A percentile compares a stretch with the other conserved stretches of the same genome.
Evolutionary conservation across 768 basidiomycete genomes (phyloP).

Genomic region (Boletus subcaerulescens): DNA sequence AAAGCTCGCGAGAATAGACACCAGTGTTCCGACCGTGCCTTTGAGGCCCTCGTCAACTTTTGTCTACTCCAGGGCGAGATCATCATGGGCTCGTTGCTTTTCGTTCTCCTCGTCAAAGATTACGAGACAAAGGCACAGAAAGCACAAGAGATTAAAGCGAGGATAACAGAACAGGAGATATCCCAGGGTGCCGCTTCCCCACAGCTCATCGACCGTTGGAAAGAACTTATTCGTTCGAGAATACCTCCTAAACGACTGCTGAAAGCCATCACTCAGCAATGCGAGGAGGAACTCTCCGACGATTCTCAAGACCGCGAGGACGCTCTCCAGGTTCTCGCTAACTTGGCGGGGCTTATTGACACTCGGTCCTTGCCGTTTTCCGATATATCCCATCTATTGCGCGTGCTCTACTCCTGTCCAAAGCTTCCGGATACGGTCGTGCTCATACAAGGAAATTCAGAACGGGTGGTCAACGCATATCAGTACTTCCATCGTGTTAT

Average conservation of each 20-base stretch:
- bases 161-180: slow-evolving; percentile 17
- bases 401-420: slow-evolving; percentile 46
- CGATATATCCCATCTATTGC: slow-evolving; percentile 44
- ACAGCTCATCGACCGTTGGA: slow-evolving; percentile 19
- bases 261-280: slow-evolving; percentile 29
- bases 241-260: slow-evolving; percentile 32
- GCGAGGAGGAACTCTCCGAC: slow-evolving; percentile 30
- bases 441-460: slow-evolving; percentile 27
- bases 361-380: slow-evolving; percentile 44
- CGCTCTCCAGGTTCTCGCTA: slow-evolving; percentile 59
- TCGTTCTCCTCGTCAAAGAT: slow-evolving; percentile 62
- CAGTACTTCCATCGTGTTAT: slow-evolving; percentile 50
- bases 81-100: slow-evolving; percentile 68
- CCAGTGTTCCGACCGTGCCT: slow-evolving; percentile 57
- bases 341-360: slow-evolving; percentile 53
- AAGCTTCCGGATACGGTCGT: slow-evolving; percentile 39
- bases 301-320: slow-evolving; percentile 29
- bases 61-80: slow-evolving; percentile 79
- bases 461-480: slow-evolving; percentile 38
- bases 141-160: slow-evolving; percentile 26
- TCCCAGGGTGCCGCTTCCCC: slow-evolving; percentile 11
- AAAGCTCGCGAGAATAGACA: slow-evolving; percentile 54
- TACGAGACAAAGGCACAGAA: slow-evolving; percentile 44
- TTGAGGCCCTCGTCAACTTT: slow-evolving; percentile 54
- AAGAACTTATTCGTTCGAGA: slow-evolving; percentile 7